Evolutionary conservation across 345 rosid species (phyloP).

Genomic region (Citrus trifoliata): DNA sequence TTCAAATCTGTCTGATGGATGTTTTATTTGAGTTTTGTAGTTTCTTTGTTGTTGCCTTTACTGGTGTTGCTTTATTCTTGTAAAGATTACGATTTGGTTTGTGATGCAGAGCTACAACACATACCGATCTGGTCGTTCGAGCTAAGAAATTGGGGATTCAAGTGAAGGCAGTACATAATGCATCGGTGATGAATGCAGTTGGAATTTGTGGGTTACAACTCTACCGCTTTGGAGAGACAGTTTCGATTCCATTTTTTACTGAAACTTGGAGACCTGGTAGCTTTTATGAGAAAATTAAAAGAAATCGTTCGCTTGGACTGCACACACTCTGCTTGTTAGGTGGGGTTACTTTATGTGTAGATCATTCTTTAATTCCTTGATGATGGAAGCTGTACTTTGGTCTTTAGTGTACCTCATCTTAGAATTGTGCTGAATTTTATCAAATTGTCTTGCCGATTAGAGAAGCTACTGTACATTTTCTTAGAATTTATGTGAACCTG

Average conservation of each 20-base stretch:
- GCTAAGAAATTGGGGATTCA: conserved; percentile 69
- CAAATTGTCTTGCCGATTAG: background rate
- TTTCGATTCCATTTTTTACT: conserved; percentile 81
- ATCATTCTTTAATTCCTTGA: background rate
- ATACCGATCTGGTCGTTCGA: conserved; percentile 87
- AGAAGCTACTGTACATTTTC: background rate
- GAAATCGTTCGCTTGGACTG: conserved; percentile 63
- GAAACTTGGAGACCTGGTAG: conserved; percentile 93
- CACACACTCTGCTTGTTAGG: conserved; percentile 93
- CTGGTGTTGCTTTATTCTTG: background rate
- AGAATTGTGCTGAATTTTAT: background rate
- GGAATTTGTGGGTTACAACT: conserved; percentile 92
- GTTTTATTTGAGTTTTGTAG: background rate
- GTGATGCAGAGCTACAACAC: conserved; percentile 80
- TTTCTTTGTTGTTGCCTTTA: background rate
- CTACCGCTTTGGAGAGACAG: conserved; percentile 89
- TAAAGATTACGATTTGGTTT: background rate
- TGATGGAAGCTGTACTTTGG: background rate
- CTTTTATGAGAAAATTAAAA: conserved; percentile 78
- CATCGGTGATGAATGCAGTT: conserved; percentile 92
- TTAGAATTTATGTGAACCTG: background rate
- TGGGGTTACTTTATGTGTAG: conserved; percentile 15
- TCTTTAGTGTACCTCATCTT: background rate
- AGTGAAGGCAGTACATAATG: conserved; percentile 83
- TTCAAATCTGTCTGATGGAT: background rate